These are phyloP conservation scores for Symbiotaphrina buchneri DNA, from an alignment of 495 filamentous ascomycete species.

Conservation along the genomic window DNA sequence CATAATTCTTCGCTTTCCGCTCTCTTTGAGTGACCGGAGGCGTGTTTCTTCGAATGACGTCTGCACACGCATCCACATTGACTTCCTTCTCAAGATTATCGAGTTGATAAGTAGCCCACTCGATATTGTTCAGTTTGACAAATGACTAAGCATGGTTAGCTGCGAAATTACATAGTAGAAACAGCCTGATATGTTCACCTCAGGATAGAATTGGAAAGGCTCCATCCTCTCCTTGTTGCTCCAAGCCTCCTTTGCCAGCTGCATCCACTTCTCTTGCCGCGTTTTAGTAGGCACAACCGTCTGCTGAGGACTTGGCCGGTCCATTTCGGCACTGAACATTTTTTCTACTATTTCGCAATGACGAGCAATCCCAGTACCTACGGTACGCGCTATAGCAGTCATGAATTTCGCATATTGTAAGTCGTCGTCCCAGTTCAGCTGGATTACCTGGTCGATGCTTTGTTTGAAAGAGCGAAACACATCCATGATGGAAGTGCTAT, in stretches of 20 bases:
- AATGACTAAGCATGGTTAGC: constrained; percentile 44
- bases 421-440: constrained; percentile 82
- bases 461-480: constrained; percentile 87
- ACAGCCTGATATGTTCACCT: constrained; percentile 31
- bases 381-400: constrained; percentile 79
- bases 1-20: constrained; percentile 54
- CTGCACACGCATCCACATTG: constrained; percentile 84
- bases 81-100: constrained; percentile 77
- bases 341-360: constrained; percentile 88
- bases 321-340: constrained; percentile 81
- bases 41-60: constrained; percentile 44
- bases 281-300: constrained; percentile 53
- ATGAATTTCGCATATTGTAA: constrained; percentile 90
- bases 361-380: constrained; percentile 58
- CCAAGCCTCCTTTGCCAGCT: constrained; percentile 91
- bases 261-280: constrained; percentile 74
- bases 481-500: constrained; percentile 84
- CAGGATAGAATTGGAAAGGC: constrained; percentile 90
- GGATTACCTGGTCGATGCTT: constrained; percentile 61
- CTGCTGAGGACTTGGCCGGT: constrained; percentile 70
- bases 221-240: constrained; percentile 83
- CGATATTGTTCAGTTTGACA: constrained; percentile 94
- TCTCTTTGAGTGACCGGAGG: constrained; percentile 30
- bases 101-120: constrained; percentile 74
- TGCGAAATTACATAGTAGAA: constrained; percentile 1